Conservation (phyloP, 176 grass and related monocot species). For the Rhynchospora breviuscula region DNA sequence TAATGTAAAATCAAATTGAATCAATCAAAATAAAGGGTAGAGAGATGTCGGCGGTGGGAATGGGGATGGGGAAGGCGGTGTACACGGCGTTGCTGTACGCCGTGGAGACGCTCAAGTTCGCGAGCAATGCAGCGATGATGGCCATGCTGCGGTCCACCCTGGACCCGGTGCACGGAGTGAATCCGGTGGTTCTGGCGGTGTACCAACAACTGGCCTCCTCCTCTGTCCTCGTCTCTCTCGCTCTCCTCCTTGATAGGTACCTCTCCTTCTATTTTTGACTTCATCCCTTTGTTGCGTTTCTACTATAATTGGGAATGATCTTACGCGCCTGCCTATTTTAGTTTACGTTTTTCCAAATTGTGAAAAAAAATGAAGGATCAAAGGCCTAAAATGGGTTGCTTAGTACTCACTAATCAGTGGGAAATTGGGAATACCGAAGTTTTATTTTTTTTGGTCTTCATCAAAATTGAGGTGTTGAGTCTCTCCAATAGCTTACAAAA, state of each 20-base stretch:
- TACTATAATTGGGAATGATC: not conserved
- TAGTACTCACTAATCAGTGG: not conserved
- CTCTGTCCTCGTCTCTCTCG: constrained; percentile 13
- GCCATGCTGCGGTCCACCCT: constrained; percentile 19
- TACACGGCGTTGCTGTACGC: not conserved
- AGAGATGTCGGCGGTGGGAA: not conserved
- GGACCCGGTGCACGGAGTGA: constrained; percentile 17
- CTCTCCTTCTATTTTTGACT: not conserved
- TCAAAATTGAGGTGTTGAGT: not conserved
- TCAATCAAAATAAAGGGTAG: no score
- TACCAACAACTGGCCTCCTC: constrained; percentile 29
- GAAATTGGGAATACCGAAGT: not conserved
- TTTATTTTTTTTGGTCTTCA: no score
- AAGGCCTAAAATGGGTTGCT: not conserved
- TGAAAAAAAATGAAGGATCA: not conserved
- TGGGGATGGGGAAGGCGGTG: not conserved
- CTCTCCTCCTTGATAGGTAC: constrained; percentile 22
- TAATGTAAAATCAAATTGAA: no score
- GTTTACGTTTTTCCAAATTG: not conserved
- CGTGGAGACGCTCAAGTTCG: not conserved
- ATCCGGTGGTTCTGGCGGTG: constrained; percentile 2
- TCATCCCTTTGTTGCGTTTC: not conserved
- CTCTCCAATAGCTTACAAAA: not conserved
- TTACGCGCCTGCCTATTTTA: not conserved
- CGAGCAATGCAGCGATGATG: not conserved